These are phyloP conservation scores for Senna siamea DNA, from an alignment of 306 rosid genomes.

Conservation along the genomic window DNA sequence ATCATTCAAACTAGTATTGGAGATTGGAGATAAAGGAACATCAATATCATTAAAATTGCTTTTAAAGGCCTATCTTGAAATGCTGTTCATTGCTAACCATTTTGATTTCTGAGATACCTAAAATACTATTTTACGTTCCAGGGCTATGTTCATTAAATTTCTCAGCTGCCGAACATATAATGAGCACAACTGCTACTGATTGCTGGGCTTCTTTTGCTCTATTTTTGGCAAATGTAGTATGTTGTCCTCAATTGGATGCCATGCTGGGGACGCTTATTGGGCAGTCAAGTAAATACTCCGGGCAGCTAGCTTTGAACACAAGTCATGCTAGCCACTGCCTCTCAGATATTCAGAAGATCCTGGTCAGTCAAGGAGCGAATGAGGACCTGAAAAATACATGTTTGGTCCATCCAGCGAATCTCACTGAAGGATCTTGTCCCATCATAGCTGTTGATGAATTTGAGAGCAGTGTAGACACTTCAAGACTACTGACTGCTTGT, in stretches of 20 bases:
- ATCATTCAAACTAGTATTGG: background rate
- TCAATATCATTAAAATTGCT: background rate
- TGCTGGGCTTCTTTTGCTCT: constrained; percentile 75
- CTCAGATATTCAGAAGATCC: constrained; percentile 61
- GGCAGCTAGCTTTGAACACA: constrained; percentile 57
- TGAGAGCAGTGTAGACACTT: constrained; percentile 59
- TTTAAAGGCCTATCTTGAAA: constrained; percentile 14
- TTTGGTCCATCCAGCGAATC: constrained; percentile 53
- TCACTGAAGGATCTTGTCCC: constrained; percentile 68
- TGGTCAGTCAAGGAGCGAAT: constrained; percentile 65
- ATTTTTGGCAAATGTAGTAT: constrained; percentile 66
- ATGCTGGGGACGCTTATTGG: constrained; percentile 59
- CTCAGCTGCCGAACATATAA: constrained; percentile 46
- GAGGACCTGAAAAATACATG: constrained; percentile 51
- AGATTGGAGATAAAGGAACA: background rate
- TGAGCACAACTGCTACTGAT: constrained; percentile 61
- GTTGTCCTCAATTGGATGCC: constrained; percentile 74
- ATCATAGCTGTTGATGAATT: constrained; percentile 50
- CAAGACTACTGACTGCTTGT: constrained; percentile 68
- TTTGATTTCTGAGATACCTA: constrained; percentile 23
- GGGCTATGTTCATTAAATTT: constrained; percentile 60
- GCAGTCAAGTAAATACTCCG: constrained; percentile 61
- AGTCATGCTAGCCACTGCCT: constrained; percentile 67
- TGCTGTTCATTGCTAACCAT: constrained; percentile 16
- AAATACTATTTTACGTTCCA: constrained; percentile 43